Conservation (phyloP, 2,329 filamentous ascomycete species). For the Tympanopsis confertula region DNA sequence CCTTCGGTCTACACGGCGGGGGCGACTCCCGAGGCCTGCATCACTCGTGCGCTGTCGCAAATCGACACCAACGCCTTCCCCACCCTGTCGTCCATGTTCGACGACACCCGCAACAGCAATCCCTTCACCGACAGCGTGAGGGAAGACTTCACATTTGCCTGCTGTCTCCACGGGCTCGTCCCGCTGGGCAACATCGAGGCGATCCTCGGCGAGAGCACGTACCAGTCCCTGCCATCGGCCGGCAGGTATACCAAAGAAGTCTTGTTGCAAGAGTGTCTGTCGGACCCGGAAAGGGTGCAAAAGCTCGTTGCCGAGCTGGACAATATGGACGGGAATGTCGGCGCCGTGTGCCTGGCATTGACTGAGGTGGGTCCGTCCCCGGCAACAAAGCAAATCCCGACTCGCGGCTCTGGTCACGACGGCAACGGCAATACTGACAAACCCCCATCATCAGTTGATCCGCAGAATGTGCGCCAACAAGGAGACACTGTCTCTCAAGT, state of each 20-base stretch:
- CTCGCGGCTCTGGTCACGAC: neutral
- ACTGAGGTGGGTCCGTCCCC: conserved; percentile 44
- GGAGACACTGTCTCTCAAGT: conserved; percentile 71
- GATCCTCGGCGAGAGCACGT: conserved; percentile 73
- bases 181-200: conserved; percentile 65
- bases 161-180: conserved; percentile 77
- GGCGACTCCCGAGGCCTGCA: conserved; percentile 48
- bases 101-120: conserved; percentile 29
- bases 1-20: conserved; percentile 41
- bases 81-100: conserved; percentile 50
- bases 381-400: neutral
- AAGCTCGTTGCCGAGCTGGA: conserved; percentile 73
- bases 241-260: conserved; percentile 69
- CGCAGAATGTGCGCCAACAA: conserved; percentile 58
- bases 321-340: conserved; percentile 82
- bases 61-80: conserved; percentile 52
- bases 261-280: conserved; percentile 66
- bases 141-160: conserved; percentile 80
- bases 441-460: conserved; percentile 54
- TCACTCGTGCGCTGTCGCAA: conserved; percentile 50
- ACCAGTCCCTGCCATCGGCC: conserved; percentile 64
- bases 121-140: conserved; percentile 55
- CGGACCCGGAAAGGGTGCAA: conserved; percentile 65
- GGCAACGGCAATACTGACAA: conserved; percentile 1
- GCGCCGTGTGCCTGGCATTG: conserved; percentile 69